phyloP scores from a whole-genome alignment of 192 early-diverging fungal species.

The Umbelopsis ramanniana region DNA sequence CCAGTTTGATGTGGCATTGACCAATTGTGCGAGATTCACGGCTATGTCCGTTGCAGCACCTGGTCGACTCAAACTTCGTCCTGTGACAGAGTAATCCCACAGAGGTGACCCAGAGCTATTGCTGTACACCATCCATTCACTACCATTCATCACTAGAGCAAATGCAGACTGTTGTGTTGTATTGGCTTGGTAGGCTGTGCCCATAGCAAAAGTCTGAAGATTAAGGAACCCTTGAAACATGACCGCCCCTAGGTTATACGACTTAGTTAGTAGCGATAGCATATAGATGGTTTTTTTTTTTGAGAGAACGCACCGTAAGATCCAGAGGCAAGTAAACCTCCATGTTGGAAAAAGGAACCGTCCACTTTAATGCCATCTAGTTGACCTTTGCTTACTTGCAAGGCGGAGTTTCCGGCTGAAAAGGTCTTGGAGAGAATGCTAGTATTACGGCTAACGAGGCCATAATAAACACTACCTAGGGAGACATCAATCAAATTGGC shows the following conservation, averaged over 20 bases:
- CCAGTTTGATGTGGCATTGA: background rate
- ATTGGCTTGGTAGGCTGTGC: slow-evolving; percentile 18
- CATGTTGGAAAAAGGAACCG: slow-evolving; percentile 36
- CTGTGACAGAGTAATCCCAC: slow-evolving; percentile 34
- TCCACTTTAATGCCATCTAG: slow-evolving; percentile 31
- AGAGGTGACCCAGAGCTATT: background rate
- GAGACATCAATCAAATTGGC: slow-evolving; percentile 31
- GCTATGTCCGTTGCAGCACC: slow-evolving; percentile 5
- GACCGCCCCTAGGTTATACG: background rate
- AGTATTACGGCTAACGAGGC: background rate
- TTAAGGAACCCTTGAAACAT: slow-evolving; percentile 23
- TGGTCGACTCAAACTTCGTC: slow-evolving; percentile 29
- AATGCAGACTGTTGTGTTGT: slow-evolving; percentile 21
- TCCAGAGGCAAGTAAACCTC: slow-evolving; percentile 24
- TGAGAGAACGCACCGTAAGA: slow-evolving; percentile 14
- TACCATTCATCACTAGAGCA: slow-evolving; percentile 24
- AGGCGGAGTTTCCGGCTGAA: background rate
- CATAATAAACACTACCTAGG: slow-evolving; percentile 17
- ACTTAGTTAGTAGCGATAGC: background rate
- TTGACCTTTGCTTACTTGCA: background rate
- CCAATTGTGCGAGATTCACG: background rate
- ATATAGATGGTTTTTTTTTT: too few relatives aligned
- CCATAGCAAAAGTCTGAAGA: slow-evolving; percentile 18
- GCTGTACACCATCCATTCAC: slow-evolving; percentile 31
- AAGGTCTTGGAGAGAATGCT: slow-evolving; percentile 1